Conservation (phyloP, 441 rosid genomes). For the Pelargonium fulgidum region DNA sequence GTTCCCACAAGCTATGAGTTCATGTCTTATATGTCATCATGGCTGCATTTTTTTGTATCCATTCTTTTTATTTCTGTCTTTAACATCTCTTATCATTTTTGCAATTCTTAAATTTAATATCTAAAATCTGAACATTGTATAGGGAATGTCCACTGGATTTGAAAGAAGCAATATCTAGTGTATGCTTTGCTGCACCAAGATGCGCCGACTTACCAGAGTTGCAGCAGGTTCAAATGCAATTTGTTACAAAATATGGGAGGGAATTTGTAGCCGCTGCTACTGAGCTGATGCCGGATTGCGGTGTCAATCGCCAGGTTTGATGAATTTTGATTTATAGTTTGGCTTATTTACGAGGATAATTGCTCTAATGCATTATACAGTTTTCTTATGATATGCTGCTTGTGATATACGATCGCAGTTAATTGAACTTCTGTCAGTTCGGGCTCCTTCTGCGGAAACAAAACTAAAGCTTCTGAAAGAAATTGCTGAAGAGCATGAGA, state of each 20-base stretch:
- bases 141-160: slow-evolving; percentile 96
- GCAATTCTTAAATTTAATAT: slow-evolving; percentile 6
- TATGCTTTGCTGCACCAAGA: slow-evolving; percentile 96
- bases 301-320: slow-evolving; percentile 84
- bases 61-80: neutral
- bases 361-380: slow-evolving; percentile 5
- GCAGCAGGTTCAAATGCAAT: slow-evolving; percentile 79
- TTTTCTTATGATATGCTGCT: slow-evolving; percentile 1
- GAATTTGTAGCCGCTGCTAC: slow-evolving; percentile 84
- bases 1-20: neutral
- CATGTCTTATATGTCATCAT: neutral
- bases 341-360: slow-evolving; percentile 1
- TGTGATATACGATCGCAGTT: slow-evolving; percentile 42
- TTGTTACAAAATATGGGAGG: slow-evolving; percentile 72
- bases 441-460: slow-evolving; percentile 68
- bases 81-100: neutral
- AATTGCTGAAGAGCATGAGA: slow-evolving; percentile 88
- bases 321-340: slow-evolving; percentile 1
- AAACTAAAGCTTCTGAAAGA: slow-evolving; percentile 86
- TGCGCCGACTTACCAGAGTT: slow-evolving; percentile 89
- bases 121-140: slow-evolving; percentile 14
- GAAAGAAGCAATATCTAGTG: slow-evolving; percentile 90
- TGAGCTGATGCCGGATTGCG: slow-evolving; percentile 83
- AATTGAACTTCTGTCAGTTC: slow-evolving; percentile 74
- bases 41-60: neutral